Evolutionary conservation across 2,329 filamentous ascomycete genomes (phyloP).

Genomic region (Aspergillus ochraceoroseus): DNA sequence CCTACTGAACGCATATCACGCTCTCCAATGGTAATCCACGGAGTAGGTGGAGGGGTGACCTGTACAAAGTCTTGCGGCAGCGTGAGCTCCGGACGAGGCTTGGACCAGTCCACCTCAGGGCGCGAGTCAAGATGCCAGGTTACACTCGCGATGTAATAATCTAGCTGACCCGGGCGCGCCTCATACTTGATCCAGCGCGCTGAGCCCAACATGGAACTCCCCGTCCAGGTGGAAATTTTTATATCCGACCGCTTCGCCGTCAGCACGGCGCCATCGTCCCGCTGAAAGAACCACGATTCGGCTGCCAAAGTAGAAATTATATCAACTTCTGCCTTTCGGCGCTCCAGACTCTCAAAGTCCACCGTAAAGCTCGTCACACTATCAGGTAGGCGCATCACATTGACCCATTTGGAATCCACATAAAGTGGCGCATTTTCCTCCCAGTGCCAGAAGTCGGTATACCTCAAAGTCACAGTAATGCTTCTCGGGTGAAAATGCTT

Average conservation of each 20-base stretch:
- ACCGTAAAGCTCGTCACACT: conserved; percentile 42
- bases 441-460: conserved; percentile 50
- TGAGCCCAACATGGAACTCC: conserved; percentile 42
- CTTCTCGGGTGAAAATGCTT: conserved; percentile 33
- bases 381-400: conserved; percentile 25
- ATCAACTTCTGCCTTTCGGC: conserved; percentile 46
- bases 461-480: conserved; percentile 47
- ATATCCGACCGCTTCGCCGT: conserved; percentile 29
- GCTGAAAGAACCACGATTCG: conserved; percentile 35
- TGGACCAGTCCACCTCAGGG: no score
- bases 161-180: conserved; percentile 34
- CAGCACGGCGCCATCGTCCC: conserved; percentile 32
- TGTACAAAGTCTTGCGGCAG: neutral
- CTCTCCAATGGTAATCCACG: neutral
- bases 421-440: conserved; percentile 36
- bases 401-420: conserved; percentile 40
- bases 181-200: conserved; percentile 45
- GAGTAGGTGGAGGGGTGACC: neutral
- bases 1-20: neutral
- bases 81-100: no score
- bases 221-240: conserved; percentile 42
- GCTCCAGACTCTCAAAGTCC: conserved; percentile 48
- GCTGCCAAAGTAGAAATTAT: conserved; percentile 40
- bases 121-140: conserved; percentile 29
- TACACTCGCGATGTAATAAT: conserved; percentile 46